Conservation (phyloP, 2,329 filamentous ascomycete genomes). For the Ascochyta pisi region DNA sequence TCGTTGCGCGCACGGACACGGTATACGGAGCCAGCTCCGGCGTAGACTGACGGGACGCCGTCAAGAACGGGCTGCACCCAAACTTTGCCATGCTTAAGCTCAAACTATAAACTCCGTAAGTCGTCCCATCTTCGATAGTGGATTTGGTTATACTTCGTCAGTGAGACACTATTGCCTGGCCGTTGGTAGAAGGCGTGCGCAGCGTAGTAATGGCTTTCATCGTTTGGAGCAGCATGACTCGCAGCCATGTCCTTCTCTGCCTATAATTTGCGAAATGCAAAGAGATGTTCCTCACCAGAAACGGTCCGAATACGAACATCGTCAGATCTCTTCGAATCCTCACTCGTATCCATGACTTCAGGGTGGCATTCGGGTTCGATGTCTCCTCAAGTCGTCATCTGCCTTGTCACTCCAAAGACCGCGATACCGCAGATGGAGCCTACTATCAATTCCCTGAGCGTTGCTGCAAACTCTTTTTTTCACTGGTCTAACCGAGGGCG, state of each 20-base stretch:
- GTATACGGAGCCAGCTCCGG: slow-evolving; percentile 32
- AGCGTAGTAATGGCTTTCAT: not conserved
- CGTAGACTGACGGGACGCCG: slow-evolving; percentile 17
- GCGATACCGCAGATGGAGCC: slow-evolving; percentile 5
- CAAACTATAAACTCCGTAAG: slow-evolving; percentile 10
- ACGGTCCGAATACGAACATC: slow-evolving; percentile 17
- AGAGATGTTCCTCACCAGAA: slow-evolving; percentile 2
- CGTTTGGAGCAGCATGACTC: not conserved
- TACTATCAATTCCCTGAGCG: not conserved
- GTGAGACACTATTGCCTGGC: not conserved
- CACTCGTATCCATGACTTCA: not conserved
- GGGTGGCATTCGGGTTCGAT: slow-evolving; percentile 4
- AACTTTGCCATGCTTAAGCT: slow-evolving; percentile 2
- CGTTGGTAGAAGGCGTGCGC: not conserved
- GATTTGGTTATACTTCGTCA: not conserved
- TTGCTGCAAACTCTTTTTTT: not conserved
- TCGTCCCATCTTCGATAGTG: not conserved
- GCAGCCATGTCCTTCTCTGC: not conserved
- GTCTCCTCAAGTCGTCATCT: not conserved
- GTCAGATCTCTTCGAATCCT: not conserved
- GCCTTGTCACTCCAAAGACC: slow-evolving; percentile 1
- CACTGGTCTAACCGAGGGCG: not conserved
- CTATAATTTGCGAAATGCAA: not conserved
- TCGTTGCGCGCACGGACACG: too few relatives aligned
- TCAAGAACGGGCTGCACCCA: slow-evolving; percentile 9